A percentile compares a stretch with the other conserved stretches of the same genome.
phyloP scores from a whole-genome alignment of 768 basidiomycete genomes.

The Mycena vitilis region DNA sequence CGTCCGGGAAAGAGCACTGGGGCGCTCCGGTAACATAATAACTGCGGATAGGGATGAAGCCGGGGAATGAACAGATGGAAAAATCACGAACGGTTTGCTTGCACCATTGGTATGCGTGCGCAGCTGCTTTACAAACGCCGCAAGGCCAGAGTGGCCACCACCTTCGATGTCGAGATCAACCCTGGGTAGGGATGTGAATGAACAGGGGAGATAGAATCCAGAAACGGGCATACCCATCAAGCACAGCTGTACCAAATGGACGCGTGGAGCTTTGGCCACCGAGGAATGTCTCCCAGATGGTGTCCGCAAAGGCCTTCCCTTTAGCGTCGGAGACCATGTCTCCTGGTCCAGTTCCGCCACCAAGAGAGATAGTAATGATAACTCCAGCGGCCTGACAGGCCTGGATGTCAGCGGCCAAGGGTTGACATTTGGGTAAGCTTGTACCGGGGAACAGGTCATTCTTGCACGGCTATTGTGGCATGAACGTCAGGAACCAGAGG shows the following conservation, averaged over 20 bases:
- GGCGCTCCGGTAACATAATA: slow-evolving; percentile 73
- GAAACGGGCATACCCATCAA: slow-evolving; percentile 66
- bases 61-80: background rate
- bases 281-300: slow-evolving; percentile 78
- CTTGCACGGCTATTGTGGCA: slow-evolving; percentile 63
- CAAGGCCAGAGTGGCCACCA: slow-evolving; percentile 62
- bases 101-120: slow-evolving; percentile 60
- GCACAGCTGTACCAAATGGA: slow-evolving; percentile 74
- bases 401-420: slow-evolving; percentile 70
- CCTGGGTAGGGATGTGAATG: slow-evolving; percentile 39
- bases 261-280: slow-evolving; percentile 60
- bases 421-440: slow-evolving; percentile 70
- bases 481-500: too few species aligned
- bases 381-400: slow-evolving; percentile 74
- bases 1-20: slow-evolving; percentile 79
- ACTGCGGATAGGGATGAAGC: slow-evolving; percentile 43
- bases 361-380: slow-evolving; percentile 62
- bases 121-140: slow-evolving; percentile 64
- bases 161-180: slow-evolving; percentile 81
- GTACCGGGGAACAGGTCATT: slow-evolving; percentile 68
- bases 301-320: slow-evolving; percentile 65
- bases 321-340: slow-evolving; percentile 66
- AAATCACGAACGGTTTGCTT: slow-evolving; percentile 56
- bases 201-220: background rate
- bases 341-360: slow-evolving; percentile 69